phyloP scores from a whole-genome alignment of 345 rosid genomes.

The Linum lewisii region DNA sequence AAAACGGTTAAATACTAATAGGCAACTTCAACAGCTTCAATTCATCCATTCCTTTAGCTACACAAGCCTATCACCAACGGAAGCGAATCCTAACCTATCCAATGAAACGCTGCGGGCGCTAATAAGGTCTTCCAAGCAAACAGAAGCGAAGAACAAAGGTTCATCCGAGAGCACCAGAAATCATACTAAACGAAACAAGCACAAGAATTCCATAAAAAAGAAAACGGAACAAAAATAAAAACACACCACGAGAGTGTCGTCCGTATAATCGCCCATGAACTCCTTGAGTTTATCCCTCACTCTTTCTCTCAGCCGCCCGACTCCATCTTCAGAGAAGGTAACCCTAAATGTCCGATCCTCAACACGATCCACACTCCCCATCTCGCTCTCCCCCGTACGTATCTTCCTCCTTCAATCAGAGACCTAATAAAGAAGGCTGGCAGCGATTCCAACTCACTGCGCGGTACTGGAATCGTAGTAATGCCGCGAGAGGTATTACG shows the following conservation, averaged over 20 bases:
- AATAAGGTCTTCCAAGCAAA: background rate
- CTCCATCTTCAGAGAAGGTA: constrained; percentile 70
- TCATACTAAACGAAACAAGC: background rate
- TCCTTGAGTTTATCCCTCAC: constrained; percentile 81
- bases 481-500: background rate
- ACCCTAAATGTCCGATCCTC: constrained; percentile 70
- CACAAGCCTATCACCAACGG: no score
- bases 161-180: constrained; percentile 6
- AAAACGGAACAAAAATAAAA: no score
- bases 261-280: constrained; percentile 96
- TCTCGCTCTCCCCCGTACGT: constrained; percentile 20
- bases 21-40: background rate
- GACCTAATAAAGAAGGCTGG: background rate
- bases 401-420: background rate
- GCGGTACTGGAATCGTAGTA: no score
- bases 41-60: background rate
- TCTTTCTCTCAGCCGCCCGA: constrained; percentile 48
- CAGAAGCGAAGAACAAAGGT: background rate
- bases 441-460: no score
- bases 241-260: constrained; percentile 89
- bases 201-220: no score
- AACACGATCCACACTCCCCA: constrained; percentile 53
- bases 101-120: no score
- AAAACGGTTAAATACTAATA: no score
- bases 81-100: background rate